These are phyloP conservation scores for Microcera coccophila DNA, from an alignment of 2,329 filamentous ascomycete species.

Conservation along the genomic window DNA sequence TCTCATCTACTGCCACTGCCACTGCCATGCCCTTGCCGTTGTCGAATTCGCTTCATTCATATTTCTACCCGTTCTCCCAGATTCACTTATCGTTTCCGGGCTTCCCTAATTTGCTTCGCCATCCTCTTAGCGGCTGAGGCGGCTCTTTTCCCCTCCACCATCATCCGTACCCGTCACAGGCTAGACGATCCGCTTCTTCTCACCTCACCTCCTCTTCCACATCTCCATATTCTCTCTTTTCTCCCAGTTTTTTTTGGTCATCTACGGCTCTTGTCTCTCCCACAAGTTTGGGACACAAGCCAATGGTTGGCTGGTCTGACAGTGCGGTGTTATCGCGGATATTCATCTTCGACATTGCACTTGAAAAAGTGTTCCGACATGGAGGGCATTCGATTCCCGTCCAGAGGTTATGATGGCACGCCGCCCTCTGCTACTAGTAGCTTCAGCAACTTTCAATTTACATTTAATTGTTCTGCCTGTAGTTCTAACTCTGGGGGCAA, in stretches of 20 bases:
- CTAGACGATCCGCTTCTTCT: not conserved
- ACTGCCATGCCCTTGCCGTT: no score
- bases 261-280: slow-evolving; percentile 5
- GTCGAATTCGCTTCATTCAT: not conserved
- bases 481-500: slow-evolving; percentile 24
- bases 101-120: not conserved
- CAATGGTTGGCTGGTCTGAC: slow-evolving; percentile 6
- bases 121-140: not conserved
- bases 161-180: not conserved
- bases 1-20: no score
- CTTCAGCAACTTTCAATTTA: slow-evolving; percentile 30
- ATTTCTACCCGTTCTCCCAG: not conserved
- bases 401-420: slow-evolving; percentile 11
- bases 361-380: slow-evolving; percentile 11
- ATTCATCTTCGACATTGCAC: not conserved
- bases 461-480: slow-evolving; percentile 27
- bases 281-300: slow-evolving; percentile 8
- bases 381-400: slow-evolving; percentile 10
- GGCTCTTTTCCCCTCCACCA: not conserved
- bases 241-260: not conserved
- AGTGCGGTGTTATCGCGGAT: slow-evolving; percentile 3
- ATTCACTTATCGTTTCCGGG: not conserved
- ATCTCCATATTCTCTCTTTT: not conserved
- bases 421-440: slow-evolving; percentile 14
- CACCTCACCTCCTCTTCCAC: not conserved